phyloP scores from a whole-genome alignment of 257 asterid genomes.

The Petunia axillaris region DNA sequence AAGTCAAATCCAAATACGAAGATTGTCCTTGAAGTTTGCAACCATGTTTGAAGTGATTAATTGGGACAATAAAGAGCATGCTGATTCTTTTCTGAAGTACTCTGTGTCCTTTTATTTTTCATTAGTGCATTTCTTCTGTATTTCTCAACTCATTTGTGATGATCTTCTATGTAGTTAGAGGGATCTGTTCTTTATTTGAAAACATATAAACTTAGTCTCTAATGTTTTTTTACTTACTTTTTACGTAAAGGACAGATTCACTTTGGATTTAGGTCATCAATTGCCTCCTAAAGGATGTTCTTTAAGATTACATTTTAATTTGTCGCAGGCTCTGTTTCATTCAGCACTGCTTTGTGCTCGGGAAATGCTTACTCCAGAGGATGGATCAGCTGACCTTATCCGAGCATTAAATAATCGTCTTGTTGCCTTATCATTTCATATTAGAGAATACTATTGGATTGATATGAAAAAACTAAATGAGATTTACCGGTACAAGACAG shows the following conservation, averaged over 20 bases:
- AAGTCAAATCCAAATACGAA: constrained; percentile 21
- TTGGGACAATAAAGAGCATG: not conserved
- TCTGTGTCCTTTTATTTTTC: not conserved
- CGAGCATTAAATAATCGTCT: constrained; percentile 77
- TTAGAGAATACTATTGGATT: constrained; percentile 75
- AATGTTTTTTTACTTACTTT: not conserved
- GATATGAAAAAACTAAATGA: constrained; percentile 72
- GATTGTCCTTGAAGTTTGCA: constrained; percentile 10
- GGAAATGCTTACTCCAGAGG: constrained; percentile 76
- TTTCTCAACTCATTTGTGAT: not conserved
- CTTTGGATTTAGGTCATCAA: not conserved
- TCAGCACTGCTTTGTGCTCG: constrained; percentile 75
- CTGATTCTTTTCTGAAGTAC: not conserved
- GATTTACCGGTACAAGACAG: constrained; percentile 78
- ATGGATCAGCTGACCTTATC: constrained; percentile 64
- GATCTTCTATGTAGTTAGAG: not conserved
- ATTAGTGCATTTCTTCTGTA: not conserved
- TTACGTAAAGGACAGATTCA: not conserved
- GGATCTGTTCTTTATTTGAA: not conserved
- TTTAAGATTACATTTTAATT: not conserved
- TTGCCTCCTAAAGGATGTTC: not conserved
- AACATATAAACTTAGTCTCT: not conserved
- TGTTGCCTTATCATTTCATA: constrained; percentile 72
- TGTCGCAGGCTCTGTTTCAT: constrained; percentile 66
- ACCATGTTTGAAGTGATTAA: not conserved